Evolutionary conservation across 2,329 filamentous ascomycete species (phyloP).

Genomic region (Sclerotinia borealis): DNA sequence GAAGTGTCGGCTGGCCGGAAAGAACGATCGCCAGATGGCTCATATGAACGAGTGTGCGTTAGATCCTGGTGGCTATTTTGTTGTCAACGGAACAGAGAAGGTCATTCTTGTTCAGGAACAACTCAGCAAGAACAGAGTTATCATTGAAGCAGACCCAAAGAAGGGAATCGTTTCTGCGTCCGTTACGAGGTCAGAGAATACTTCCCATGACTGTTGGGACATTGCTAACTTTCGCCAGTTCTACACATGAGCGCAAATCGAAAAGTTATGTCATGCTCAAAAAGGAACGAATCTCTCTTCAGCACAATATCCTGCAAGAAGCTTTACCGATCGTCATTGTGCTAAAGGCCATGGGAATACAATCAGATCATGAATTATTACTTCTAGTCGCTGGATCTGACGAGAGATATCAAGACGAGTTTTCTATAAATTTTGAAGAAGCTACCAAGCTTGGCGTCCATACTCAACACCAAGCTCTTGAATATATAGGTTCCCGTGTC

Average conservation of each 20-base stretch:
- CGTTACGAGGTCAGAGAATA: conserved; percentile 58
- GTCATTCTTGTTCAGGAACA: conserved; percentile 98
- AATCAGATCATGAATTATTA: conserved; percentile 92
- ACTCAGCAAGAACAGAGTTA: conserved; percentile 97
- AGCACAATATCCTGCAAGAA: conserved; percentile 89
- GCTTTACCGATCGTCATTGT: conserved; percentile 93
- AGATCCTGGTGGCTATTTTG: conserved; percentile 96
- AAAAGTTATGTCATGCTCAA: conserved; percentile 95
- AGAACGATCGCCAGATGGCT: conserved; percentile 83
- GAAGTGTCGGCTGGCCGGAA: conserved; percentile 80
- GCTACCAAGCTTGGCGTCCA: conserved; percentile 76
- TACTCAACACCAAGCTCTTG: conserved; percentile 91
- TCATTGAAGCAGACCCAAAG: conserved; percentile 87
- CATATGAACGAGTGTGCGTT: conserved; percentile 90
- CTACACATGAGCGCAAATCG: conserved; percentile 93
- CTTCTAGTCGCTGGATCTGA: conserved; percentile 85
- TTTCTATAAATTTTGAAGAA: conserved; percentile 92
- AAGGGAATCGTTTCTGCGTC: conserved; percentile 93
- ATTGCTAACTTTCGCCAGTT: conserved; percentile 48
- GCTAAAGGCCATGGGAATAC: conserved; percentile 86
- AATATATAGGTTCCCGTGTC: conserved; percentile 81
- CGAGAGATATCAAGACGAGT: conserved; percentile 86
- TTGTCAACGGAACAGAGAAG: conserved; percentile 96
- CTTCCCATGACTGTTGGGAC: not conserved
- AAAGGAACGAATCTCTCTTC: conserved; percentile 82